Evolutionary conservation across 352 stramenopile species (phyloP).

Genomic region (Globisporangium nodosum): DNA sequence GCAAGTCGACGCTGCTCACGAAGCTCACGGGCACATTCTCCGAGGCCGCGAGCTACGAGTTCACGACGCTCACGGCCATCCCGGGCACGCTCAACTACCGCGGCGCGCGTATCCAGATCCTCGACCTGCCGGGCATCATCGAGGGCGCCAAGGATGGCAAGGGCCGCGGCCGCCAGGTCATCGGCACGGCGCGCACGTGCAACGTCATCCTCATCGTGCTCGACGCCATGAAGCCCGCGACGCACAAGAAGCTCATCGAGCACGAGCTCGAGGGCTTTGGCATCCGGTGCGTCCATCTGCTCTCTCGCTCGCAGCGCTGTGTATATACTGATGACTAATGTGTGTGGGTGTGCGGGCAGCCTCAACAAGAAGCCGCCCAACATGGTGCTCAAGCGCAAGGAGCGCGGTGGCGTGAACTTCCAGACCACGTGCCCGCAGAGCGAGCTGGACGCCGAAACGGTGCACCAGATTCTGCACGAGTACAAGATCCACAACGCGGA

Average conservation of each 20-base stretch:
- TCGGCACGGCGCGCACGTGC: conserved; percentile 95
- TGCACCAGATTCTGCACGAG: conserved; percentile 94
- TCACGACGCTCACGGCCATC: conserved; percentile 99
- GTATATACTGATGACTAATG: neutral
- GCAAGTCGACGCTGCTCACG: conserved; percentile 97
- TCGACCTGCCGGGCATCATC: conserved; percentile 96
- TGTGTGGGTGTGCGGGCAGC: conserved; percentile 11
- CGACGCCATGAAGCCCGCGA: conserved; percentile 95
- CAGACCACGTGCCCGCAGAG: conserved; percentile 90
- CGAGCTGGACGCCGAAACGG: conserved; percentile 93
- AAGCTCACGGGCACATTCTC: conserved; percentile 96
- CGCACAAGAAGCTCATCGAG: conserved; percentile 99
- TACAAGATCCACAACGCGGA: conserved; percentile 99
- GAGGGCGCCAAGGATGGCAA: conserved; percentile 98
- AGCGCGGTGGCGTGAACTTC: conserved; percentile 97
- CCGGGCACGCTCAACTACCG: conserved; percentile 97
- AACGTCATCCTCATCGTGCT: conserved; percentile 99
- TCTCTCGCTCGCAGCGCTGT: neutral
- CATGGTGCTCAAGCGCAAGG: conserved; percentile 96
- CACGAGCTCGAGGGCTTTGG: conserved; percentile 98
- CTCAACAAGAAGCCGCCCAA: conserved; percentile 98
- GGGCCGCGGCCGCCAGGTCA: conserved; percentile 95
- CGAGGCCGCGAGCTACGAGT: conserved; percentile 97
- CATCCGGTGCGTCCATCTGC: conserved; percentile 64
- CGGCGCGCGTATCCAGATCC: conserved; percentile 80